Conservation (phyloP, 768 basidiomycete genomes). For the Trametes elegans region DNA sequence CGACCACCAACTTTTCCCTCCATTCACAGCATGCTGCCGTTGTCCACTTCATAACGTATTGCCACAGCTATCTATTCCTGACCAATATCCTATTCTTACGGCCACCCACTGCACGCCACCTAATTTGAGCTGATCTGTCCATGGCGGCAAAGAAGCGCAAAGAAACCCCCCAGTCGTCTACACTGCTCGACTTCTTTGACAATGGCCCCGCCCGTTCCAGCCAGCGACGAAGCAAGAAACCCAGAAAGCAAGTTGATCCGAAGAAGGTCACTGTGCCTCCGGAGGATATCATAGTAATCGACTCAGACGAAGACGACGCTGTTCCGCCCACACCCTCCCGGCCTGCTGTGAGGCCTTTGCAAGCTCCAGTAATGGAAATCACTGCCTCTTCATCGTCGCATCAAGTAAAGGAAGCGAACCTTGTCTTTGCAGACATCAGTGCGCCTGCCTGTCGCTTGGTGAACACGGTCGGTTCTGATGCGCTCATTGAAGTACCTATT, state of each 20-base stretch:
- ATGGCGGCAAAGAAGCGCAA: slow-evolving; percentile 32
- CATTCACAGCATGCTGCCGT: not conserved
- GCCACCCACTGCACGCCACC: not conserved
- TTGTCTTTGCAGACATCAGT: slow-evolving; percentile 3
- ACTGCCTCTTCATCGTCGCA: no score
- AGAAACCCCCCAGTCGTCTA: slow-evolving; percentile 26
- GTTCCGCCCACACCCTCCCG: not conserved
- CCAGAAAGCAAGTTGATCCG: not conserved
- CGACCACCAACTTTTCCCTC: not conserved
- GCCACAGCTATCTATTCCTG: not conserved
- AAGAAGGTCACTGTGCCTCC: slow-evolving; percentile 6
- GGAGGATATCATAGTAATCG: slow-evolving; percentile 32
- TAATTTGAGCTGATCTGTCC: no score
- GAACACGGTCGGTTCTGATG: not conserved
- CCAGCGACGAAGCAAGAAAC: slow-evolving; percentile 19
- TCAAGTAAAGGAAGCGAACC: no score
- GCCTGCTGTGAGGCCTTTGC: not conserved
- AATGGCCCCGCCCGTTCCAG: slow-evolving; percentile 1
- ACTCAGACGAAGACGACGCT: slow-evolving; percentile 29
- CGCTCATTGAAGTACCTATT: not conserved
- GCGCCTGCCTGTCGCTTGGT: not conserved
- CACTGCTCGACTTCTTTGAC: slow-evolving; percentile 28
- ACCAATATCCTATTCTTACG: not conserved
- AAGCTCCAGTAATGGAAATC: not conserved
- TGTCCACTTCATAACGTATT: not conserved